phyloP scores from a whole-genome alignment of 345 rosid genomes.

The Murraya paniculata region DNA sequence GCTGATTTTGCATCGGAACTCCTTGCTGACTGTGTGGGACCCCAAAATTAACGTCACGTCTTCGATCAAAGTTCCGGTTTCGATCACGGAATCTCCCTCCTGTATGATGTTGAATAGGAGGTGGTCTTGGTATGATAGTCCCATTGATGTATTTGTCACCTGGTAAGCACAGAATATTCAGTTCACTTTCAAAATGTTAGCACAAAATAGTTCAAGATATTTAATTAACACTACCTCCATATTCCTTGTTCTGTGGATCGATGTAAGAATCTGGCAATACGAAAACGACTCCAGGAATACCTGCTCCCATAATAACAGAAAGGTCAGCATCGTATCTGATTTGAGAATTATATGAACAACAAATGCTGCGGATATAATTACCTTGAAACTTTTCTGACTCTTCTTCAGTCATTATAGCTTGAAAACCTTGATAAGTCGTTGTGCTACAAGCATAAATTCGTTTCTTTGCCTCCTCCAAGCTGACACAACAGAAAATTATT shows the following conservation, averaged over 20 bases:
- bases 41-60: constrained; percentile 13
- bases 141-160: constrained; percentile 93
- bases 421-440: constrained; percentile 91
- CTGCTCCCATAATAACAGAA: constrained; percentile 35
- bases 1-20: constrained; percentile 40
- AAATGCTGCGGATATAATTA: constrained; percentile 10
- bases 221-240: constrained; percentile 58
- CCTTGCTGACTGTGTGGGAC: constrained; percentile 33
- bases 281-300: constrained; percentile 76
- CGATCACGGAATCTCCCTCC: constrained; percentile 45
- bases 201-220: background rate
- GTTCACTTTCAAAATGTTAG: background rate
- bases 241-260: constrained; percentile 81
- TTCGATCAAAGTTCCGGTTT: constrained; percentile 30
- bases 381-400: constrained; percentile 80
- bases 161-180: constrained; percentile 27
- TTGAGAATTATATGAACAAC: background rate
- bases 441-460: constrained; percentile 97
- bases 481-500: constrained; percentile 28
- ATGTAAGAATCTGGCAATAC: constrained; percentile 92
- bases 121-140: constrained; percentile 73
- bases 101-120: constrained; percentile 52
- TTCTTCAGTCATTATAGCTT: constrained; percentile 83
- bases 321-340: constrained; percentile 11
- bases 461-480: constrained; percentile 81